These are phyloP conservation scores for Aspergillus sclerotialis DNA, from an alignment of 2,329 filamentous ascomycete species.

Conservation along the genomic window DNA sequence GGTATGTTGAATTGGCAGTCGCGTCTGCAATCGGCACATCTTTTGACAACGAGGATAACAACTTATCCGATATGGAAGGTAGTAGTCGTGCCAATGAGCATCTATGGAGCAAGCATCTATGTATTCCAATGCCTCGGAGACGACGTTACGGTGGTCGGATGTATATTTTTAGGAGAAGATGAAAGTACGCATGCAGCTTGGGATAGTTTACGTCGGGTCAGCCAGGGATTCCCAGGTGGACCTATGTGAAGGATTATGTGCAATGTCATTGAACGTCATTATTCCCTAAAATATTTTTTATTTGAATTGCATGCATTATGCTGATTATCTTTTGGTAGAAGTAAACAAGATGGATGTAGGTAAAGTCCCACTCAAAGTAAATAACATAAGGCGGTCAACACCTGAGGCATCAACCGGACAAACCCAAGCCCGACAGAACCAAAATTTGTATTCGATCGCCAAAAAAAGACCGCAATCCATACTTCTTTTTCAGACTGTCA, in stretches of 20 bases:
- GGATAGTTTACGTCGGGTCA: not conserved
- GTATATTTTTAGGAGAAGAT: not conserved
- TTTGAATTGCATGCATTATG: no score
- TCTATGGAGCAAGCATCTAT: no score
- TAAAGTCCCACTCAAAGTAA: no score
- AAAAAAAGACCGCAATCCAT: not conserved
- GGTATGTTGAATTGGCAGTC: not conserved
- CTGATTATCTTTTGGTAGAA: no score
- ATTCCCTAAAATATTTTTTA: not conserved
- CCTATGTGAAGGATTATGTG: not conserved
- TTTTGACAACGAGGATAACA: not conserved
- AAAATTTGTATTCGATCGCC: not conserved
- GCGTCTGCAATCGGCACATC: not conserved
- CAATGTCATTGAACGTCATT: slow-evolving; percentile 1
- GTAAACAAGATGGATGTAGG: no score
- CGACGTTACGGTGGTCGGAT: no score
- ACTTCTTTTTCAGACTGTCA: slow-evolving; percentile 7
- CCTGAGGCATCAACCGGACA: no score
- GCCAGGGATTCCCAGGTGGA: no score
- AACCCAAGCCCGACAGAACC: not conserved
- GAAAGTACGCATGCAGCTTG: not conserved
- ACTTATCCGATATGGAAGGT: not conserved
- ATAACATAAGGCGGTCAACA: no score
- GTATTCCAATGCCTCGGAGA: no score
- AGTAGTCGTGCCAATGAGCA: not conserved